phyloP scores from a whole-genome alignment of 352 stramenopile genomes.

The Globisporangium mamillatum region DNA sequence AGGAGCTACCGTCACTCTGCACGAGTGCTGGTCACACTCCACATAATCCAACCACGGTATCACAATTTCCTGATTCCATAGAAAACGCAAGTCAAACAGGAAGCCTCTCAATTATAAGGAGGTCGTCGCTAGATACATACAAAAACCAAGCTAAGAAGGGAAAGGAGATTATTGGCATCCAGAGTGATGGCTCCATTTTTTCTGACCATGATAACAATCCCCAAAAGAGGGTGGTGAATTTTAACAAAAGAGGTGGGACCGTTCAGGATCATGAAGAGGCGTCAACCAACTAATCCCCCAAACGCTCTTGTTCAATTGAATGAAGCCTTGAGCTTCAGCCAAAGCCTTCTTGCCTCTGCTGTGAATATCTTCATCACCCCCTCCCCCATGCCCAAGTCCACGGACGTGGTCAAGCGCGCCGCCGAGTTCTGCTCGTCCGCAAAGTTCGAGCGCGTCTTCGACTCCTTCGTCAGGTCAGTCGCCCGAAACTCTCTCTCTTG shows the following conservation, averaged over 20 bases:
- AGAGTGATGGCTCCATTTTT: background rate
- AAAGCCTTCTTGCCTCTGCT: background rate
- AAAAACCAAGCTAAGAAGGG: background rate
- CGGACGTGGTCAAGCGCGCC: constrained; percentile 52
- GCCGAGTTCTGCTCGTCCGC: constrained; percentile 65
- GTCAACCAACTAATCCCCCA: too few relatives aligned
- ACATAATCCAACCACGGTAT: too few relatives aligned
- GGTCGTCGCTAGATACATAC: background rate
- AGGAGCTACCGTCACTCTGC: too few relatives aligned
- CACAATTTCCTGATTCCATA: background rate
- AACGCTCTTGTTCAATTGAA: too few relatives aligned
- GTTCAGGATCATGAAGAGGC: background rate
- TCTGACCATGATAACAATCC: background rate
- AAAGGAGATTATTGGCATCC: too few relatives aligned
- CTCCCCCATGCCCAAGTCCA: background rate
- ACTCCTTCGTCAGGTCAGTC: constrained; percentile 56
- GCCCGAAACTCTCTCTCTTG: too few relatives aligned
- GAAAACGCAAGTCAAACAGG: background rate
- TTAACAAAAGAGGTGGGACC: background rate
- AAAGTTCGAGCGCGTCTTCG: constrained; percentile 67
- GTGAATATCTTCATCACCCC: background rate
- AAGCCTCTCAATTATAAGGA: background rate
- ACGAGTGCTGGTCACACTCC: background rate
- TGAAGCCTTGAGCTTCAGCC: background rate
- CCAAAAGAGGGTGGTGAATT: background rate